Evolutionary conservation across 108 stramenopile genomes (phyloP), one percentile per base, ranked within the genome.

Genomic region (Poteriospumella lacustris): DNA sequence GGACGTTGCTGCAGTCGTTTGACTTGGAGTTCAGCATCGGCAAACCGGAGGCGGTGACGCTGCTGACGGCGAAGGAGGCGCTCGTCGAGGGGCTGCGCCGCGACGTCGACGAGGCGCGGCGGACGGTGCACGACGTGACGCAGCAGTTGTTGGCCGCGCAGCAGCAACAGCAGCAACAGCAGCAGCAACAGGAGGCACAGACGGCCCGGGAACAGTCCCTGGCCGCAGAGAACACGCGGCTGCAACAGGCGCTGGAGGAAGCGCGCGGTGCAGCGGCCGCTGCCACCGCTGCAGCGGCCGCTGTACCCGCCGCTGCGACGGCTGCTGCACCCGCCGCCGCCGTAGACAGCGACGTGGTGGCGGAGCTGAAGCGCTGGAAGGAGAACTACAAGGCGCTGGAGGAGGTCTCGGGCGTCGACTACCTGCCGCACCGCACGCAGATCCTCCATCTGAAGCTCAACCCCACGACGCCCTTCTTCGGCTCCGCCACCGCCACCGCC

Each of bases 21-120:
- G 70, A 73, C 36, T 26, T 73, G 15, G 70, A 73, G 36, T 73
- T 73, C 42, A 24, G 3, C 42, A 73, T 73, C 33, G 70, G 47
- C 9, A 73, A 73, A 52, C 47, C 70, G 3, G 9, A 73, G 33
- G 47, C 42, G 5, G 15, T 3, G 26, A 56, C 5, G 9, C 5
- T 73, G n/a, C 3, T 73, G 42, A 34, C 43, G 5, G 33, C 31
- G 44, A 73, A 73, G 36, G 70, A 73, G 9, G 31, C 38, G 31
- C 26, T 73, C 31, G 31, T 73, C 33, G 24, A 24, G 5, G 36
- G 24, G 19, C 64, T 19, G 24, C 24, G 15, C 19, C 64, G 64
- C 19, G 9, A 31, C 9, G 64, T 15, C 9, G 39, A 15, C 15
- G 64, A 67, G 12, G 31, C 9, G 31, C 64, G 9, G 12, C 64